Conservation (phyloP, 257 asterid genomes). For the Nicotiana undulata region DNA sequence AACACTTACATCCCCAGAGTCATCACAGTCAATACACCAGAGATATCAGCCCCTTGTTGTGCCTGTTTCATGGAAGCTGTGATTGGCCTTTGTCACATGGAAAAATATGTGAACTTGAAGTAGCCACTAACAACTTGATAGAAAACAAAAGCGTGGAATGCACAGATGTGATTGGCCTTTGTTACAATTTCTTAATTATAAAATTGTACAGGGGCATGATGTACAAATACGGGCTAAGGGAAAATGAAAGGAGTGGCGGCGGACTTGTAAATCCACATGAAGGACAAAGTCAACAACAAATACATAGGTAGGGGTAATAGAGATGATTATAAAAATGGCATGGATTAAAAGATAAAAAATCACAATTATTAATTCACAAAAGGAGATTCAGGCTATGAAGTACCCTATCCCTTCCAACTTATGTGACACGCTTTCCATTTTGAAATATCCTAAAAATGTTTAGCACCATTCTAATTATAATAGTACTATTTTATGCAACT, state of each 20-base stretch:
- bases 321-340: background rate
- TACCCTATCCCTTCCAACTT: too few species aligned
- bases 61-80: constrained; percentile 48
- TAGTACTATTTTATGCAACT: too few species aligned
- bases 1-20: constrained; percentile 84
- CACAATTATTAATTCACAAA: too few species aligned
- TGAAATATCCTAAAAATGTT: too few species aligned
- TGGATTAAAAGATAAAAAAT: background rate
- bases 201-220: too few species aligned
- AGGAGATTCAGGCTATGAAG: too few species aligned
- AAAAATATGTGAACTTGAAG: background rate
- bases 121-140: background rate
- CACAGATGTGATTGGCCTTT: background rate
- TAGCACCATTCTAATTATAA: too few species aligned
- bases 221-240: background rate
- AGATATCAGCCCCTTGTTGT: constrained; percentile 62
- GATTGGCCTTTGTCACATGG: background rate
- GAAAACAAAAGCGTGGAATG: background rate
- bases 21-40: constrained; percentile 98
- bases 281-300: background rate
- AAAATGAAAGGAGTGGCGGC: background rate
- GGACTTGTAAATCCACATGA: background rate
- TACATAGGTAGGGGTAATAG: background rate
- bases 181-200: too few species aligned
- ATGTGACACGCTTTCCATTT: too few species aligned